phyloP scores from a whole-genome alignment of 495 filamentous ascomycete species.

The Collariella sp. region DNA sequence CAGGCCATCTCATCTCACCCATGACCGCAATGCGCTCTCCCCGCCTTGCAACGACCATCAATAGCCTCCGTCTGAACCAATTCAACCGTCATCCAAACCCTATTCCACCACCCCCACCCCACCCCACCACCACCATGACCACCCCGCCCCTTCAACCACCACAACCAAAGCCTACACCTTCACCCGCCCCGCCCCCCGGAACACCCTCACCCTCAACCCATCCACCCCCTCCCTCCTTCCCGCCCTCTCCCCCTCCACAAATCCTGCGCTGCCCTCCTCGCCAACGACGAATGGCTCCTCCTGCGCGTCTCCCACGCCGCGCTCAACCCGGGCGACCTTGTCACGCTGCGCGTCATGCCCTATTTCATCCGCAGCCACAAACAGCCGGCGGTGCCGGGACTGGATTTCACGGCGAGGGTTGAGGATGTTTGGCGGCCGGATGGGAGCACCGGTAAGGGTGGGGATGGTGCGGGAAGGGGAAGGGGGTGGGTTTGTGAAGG shows the following conservation, averaged over 20 bases:
- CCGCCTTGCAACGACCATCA: neutral
- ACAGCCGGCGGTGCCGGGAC: slow-evolving; percentile 22
- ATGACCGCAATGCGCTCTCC: too few relatives aligned
- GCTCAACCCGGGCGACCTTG: slow-evolving; percentile 34
- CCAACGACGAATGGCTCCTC: slow-evolving; percentile 26
- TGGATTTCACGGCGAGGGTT: slow-evolving; percentile 33
- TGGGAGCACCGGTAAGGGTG: neutral
- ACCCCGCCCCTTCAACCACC: neutral
- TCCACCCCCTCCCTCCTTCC: slow-evolving; percentile 15
- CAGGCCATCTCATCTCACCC: too few relatives aligned
- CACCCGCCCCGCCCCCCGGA: slow-evolving; percentile 10
- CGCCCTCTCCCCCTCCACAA: slow-evolving; percentile 14
- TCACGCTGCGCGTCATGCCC: slow-evolving; percentile 29
- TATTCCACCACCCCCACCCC: neutral
- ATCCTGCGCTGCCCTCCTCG: neutral
- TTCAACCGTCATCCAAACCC: neutral
- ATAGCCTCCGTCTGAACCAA: neutral
- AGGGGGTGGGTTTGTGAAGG: slow-evolving; percentile 13
- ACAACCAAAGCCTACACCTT: slow-evolving; percentile 21
- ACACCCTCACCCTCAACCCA: slow-evolving; percentile 13
- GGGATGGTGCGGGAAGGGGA: neutral
- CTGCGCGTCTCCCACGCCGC: slow-evolving; percentile 31
- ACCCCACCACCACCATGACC: slow-evolving; percentile 1
- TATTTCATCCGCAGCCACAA: slow-evolving; percentile 21
- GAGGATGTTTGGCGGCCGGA: slow-evolving; percentile 17